A percentile compares a stretch with the other conserved stretches of the same genome.
Evolutionary conservation across 176 grass and related monocot species (phyloP).

Genomic region (Eleusine indica): DNA sequence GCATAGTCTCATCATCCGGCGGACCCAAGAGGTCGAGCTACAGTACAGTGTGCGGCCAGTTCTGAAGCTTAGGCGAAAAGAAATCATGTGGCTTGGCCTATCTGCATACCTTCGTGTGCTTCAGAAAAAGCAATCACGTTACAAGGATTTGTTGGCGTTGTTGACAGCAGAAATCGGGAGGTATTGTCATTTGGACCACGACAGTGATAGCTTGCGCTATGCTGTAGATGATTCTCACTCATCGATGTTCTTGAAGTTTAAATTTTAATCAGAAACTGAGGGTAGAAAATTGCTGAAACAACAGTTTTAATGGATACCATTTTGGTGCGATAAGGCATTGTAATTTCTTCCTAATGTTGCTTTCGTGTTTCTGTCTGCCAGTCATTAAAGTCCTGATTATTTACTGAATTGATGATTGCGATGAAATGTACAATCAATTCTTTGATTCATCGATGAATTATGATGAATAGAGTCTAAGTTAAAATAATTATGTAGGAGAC

Average conservation of each 20-base stretch:
- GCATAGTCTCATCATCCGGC: constrained; percentile 62
- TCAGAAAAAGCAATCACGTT: constrained; percentile 73
- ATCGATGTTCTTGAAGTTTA: constrained; percentile 78
- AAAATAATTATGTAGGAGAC: no score
- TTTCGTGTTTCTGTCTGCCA: not conserved
- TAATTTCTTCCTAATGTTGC: not conserved
- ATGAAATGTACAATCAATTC: no score
- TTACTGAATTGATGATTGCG: not conserved
- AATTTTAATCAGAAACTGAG: constrained; percentile 55
- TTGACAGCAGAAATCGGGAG: constrained; percentile 51
- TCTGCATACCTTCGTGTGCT: constrained; percentile 68
- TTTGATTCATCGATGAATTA: no score
- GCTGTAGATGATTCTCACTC: constrained; percentile 85
- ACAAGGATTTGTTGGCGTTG: constrained; percentile 60
- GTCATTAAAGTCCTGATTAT: not conserved
- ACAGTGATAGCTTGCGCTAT: constrained; percentile 52
- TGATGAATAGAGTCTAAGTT: no score
- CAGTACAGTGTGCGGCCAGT: constrained; percentile 42
- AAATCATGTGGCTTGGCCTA: constrained; percentile 75
- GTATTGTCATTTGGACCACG: constrained; percentile 33
- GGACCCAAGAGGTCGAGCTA: constrained; percentile 45
- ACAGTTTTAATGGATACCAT: not conserved
- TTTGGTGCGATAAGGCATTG: not conserved
- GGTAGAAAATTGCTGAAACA: not conserved
- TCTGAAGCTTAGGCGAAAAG: constrained; percentile 57